phyloP scores from a whole-genome alignment of 179 eudicot species.

The Corrigiola litoralis region DNA sequence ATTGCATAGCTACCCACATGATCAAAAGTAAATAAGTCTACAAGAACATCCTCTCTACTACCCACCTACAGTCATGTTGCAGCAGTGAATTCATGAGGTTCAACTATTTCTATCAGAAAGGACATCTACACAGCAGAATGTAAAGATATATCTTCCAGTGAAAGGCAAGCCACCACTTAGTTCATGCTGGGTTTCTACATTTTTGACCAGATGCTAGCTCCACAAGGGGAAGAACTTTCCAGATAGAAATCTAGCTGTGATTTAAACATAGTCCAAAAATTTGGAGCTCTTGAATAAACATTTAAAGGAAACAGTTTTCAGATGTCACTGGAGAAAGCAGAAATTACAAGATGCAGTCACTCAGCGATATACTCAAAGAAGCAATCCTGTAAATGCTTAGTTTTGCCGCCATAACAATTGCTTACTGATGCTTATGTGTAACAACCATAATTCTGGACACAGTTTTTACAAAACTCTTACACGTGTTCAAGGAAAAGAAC shows the following conservation, averaged over 20 bases:
- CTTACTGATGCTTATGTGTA: background rate
- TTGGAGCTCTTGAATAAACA: background rate
- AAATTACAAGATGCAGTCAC: background rate
- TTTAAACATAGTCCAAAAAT: background rate
- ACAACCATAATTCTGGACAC: background rate
- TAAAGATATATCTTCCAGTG: background rate
- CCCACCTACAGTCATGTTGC: no score
- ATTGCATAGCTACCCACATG: background rate
- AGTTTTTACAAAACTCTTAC: no score
- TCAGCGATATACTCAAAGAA: background rate
- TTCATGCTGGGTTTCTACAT: background rate
- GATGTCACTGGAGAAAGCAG: background rate
- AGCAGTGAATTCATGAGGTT: background rate
- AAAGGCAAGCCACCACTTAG: background rate
- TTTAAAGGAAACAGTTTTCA: background rate
- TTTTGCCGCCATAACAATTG: no score
- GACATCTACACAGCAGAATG: background rate
- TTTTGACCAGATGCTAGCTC: background rate
- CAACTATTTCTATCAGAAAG: background rate
- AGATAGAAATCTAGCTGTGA: background rate
- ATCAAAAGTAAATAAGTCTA: background rate
- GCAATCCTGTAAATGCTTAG: background rate
- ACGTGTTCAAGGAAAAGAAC: no score
- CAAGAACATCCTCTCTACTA: background rate
- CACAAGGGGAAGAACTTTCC: background rate